These are phyloP conservation scores for Populus alba DNA, from an alignment of 345 rosid species.

Conservation along the genomic window DNA sequence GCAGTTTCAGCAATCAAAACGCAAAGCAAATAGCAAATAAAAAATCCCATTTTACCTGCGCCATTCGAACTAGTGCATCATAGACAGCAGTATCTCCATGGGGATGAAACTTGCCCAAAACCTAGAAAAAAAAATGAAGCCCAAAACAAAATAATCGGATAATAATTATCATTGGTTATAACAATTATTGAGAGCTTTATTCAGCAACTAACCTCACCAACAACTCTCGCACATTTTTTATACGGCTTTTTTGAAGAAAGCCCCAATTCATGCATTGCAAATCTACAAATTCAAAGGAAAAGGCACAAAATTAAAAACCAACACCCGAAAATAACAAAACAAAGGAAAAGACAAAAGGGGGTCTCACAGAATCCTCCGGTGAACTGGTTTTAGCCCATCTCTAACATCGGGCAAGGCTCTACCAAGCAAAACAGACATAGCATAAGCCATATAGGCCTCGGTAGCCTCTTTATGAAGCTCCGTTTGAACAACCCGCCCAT, in stretches of 20 bases:
- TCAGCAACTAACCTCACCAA: slow-evolving; percentile 70
- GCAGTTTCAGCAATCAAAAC: background rate
- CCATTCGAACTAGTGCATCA: slow-evolving; percentile 93
- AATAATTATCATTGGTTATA: background rate
- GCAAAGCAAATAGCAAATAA: background rate
- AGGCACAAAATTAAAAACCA: background rate
- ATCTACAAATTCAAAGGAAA: slow-evolving; percentile 39
- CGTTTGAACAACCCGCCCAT: slow-evolving; percentile 46
- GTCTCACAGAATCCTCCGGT: slow-evolving; percentile 82
- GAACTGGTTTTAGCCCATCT: slow-evolving; percentile 95
- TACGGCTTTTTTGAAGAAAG: slow-evolving; percentile 85
- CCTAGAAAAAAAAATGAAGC: slow-evolving; percentile 45
- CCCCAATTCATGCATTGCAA: slow-evolving; percentile 93
- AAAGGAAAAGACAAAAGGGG: background rate
- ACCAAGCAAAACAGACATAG: slow-evolving; percentile 91
- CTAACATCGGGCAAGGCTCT: slow-evolving; percentile 92
- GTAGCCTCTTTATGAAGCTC: slow-evolving; percentile 95
- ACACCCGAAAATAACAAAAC: background rate
- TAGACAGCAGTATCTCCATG: slow-evolving; percentile 96
- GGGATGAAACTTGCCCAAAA: slow-evolving; percentile 93
- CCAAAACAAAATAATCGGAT: background rate
- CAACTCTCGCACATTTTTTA: slow-evolving; percentile 98
- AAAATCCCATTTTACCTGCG: slow-evolving; percentile 57
- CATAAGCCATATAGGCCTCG: slow-evolving; percentile 83
- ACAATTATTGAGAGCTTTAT: background rate